Base-by-base conservation (phyloP, 2,329 filamentous ascomycete genomes). In the Periconia macrospinosa region DNA sequence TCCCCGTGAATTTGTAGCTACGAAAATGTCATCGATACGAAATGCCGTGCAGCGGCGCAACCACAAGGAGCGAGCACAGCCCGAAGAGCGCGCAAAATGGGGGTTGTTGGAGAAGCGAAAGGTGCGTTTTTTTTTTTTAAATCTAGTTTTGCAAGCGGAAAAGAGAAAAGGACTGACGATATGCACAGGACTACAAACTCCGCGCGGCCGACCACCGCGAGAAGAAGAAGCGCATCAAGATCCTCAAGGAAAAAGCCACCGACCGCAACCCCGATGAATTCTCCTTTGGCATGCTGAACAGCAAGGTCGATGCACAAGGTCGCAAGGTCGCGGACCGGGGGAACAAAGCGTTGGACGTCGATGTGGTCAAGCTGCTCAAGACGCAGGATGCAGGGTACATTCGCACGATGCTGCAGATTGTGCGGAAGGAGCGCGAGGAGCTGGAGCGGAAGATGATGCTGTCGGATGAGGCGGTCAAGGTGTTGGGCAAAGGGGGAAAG, bases 61-160 rank as follows among this genome's bases (percentile, higher is more conserved):
- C 63, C 93, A 97, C 76, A 85, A 88, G 65, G 94, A 97, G 81
- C 88, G 94, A 66, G 90, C 90, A 35, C 94, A 97, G 75, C 90
- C 92, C 41, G 76, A 85, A 59, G 90, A 92, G 71, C 90, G 94
- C 49, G 80, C 87, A 61, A 91, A 91, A 79, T 91, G 92, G 77
- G 94, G 94, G 60, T 84, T 97, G 19, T 86, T 97, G 57, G 94
- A 97, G 75, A 97, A 99, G 79, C 90, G 94, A 82, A 97, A 97
- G 69, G 61, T 59, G 55, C 17, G 41, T 18, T 30, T 23, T 50
- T 58, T 27, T 27, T 3, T 27, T 27, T n/a, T n/a, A n/a, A n/a
- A n/a, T n/a, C n/a, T n/a, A n/a, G n/a, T n/a, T n/a, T n/a, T n/a
- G n/a, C 20, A 9, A 30, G 8, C 23, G 8, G 23, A 27, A 27